phyloP scores from a whole-genome alignment of 768 basidiomycete genomes.

The Suillus alpinus region DNA sequence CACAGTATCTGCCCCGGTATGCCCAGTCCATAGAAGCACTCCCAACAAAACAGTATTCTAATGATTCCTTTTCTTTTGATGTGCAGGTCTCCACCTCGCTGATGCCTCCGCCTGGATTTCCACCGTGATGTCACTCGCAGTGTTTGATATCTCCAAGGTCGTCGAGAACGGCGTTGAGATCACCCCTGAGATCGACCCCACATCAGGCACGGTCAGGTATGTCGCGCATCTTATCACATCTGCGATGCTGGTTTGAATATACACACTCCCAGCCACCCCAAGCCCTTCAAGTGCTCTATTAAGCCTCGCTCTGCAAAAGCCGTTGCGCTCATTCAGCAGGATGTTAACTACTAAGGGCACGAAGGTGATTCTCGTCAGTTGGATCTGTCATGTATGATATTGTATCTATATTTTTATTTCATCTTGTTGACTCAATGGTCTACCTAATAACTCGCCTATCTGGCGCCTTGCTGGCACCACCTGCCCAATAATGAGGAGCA shows the following conservation, averaged over 20 bases:
- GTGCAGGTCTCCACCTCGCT: conserved; percentile 48
- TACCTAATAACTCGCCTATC: not conserved
- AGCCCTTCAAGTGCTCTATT: conserved; percentile 58
- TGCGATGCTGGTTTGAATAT: conserved; percentile 3
- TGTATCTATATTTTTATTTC: not conserved
- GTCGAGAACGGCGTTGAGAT: conserved; percentile 45
- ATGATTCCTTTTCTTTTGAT: conserved; percentile 1
- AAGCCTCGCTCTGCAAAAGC: conserved; percentile 61
- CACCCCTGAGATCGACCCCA: conserved; percentile 53
- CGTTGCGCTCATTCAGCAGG: conserved; percentile 49
- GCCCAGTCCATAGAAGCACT: not conserved
- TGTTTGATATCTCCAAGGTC: conserved; percentile 45
- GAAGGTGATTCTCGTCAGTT: not conserved
- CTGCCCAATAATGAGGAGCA: not conserved
- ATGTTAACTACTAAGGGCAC: conserved; percentile 29
- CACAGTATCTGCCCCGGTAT: conserved; percentile 29
- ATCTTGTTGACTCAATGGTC: not conserved
- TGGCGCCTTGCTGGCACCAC: not conserved
- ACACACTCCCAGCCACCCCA: conserved; percentile 45
- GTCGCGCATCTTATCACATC: not conserved
- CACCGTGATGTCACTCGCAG: conserved; percentile 43
- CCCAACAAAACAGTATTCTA: conserved; percentile 20
- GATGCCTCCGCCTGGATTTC: conserved; percentile 49
- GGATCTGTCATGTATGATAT: not conserved
- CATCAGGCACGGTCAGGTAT: conserved; percentile 63